Evolutionary conservation across 345 rosid genomes (phyloP), one percentile per base, ranked within the genome.

Genomic region (Eucalyptus pumila): DNA sequence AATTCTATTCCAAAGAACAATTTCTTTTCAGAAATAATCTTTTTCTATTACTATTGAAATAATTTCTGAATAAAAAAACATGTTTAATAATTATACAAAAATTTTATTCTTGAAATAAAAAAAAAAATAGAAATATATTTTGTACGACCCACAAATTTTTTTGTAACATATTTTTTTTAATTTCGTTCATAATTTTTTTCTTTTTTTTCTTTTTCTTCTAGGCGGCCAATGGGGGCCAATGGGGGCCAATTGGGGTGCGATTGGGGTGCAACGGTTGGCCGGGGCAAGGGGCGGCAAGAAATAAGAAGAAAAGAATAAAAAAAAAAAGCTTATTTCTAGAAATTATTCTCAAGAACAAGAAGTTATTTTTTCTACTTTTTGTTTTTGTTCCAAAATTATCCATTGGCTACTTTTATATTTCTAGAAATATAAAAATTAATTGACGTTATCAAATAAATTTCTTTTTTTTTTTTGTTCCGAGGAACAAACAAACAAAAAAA

Each of bases 271-370:
- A 19, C 0, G 1, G 1, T 19, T 2, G 0, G 2, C 2, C 1
- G 0, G 58, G 58, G 26, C 5, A 2, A 52, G 26, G 58, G 58
- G 26, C 1, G 1, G 58, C 2, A 0, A 52, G 58, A 52, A 52
- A 52, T 52, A 52, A 52, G 2, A 52, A 52, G 5, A 52, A 52
- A 52, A 52, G 5, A 52, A 52, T 3, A 52, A 52, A 51, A 6
- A 51, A 16, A 7, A 4, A 8, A 52, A 8, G 1, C 26, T 52
- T 8, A 52, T 2, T 21, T 52, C 0, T 19, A 52, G 0, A 52
- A 8, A 19, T 52, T 52, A 52, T 52, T 19, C 4, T 0, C 0
- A 0, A 0, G 3, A 51, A 52, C 9, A 51, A 19, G 0, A 52
- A 19, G 5, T 21, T 52, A 52, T 8, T 52, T 52, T 52, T 52